phyloP scores from a whole-genome alignment of 2,329 filamentous ascomycete species.

The Neofusicoccum cordaticola region DNA sequence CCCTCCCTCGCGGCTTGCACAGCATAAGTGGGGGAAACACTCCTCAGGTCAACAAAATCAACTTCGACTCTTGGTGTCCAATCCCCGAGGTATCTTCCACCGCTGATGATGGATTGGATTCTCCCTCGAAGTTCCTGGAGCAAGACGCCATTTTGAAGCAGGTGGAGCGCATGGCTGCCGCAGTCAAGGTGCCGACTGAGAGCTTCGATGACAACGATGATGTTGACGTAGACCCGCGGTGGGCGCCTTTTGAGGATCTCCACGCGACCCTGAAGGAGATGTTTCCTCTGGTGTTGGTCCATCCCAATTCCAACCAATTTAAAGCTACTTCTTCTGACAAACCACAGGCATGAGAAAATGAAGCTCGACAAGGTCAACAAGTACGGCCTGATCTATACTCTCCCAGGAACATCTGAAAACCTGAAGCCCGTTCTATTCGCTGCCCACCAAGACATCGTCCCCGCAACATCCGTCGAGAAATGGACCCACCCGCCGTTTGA shows the following conservation, averaged over 20 bases:
- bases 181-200: constrained; percentile 55
- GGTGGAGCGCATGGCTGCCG: constrained; percentile 41
- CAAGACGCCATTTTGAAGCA: constrained; percentile 14
- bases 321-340: neutral
- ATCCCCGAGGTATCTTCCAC: neutral
- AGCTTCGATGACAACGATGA: constrained; percentile 56
- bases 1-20: neutral
- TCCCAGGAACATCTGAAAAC: constrained; percentile 49
- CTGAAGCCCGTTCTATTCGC: constrained; percentile 59
- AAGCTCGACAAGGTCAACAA: constrained; percentile 57
- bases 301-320: neutral
- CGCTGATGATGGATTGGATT: constrained; percentile 10
- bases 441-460: constrained; percentile 65
- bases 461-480: constrained; percentile 47
- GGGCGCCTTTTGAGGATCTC: constrained; percentile 58
- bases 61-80: constrained; percentile 15
- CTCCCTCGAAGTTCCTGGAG: constrained; percentile 8
- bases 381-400: constrained; percentile 58
- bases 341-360: constrained; percentile 40
- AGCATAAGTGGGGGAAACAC: constrained; percentile 9
- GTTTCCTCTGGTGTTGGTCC: constrained; percentile 48
- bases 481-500: constrained; percentile 62
- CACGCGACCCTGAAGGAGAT: constrained; percentile 48
- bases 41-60: neutral
- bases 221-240: constrained; percentile 56